Evolutionary conservation across 2,329 filamentous ascomycete genomes (phyloP).

Genomic region (Exophiala spinifera): DNA sequence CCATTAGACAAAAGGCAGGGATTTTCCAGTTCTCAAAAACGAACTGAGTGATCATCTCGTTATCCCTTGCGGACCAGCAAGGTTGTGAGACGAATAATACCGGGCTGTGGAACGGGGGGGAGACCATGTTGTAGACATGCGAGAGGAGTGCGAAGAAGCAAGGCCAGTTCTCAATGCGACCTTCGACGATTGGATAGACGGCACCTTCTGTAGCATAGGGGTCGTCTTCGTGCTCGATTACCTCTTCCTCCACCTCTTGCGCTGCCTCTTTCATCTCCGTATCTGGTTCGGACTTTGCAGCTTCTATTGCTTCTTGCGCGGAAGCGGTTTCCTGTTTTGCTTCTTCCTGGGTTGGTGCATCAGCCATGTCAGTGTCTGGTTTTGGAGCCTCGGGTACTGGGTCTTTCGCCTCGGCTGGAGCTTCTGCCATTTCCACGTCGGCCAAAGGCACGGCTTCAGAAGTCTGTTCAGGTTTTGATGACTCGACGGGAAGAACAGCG

Average conservation of each 20-base stretch:
- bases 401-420: conserved; percentile 30
- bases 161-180: conserved; percentile 83
- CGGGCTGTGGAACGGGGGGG: conserved; percentile 89
- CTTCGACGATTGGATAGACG: conserved; percentile 78
- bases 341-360: neutral
- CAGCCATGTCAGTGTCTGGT: neutral
- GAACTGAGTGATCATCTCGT: conserved; percentile 85
- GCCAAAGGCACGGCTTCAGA: conserved; percentile 23
- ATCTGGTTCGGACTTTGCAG: conserved; percentile 9
- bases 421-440: conserved; percentile 48
- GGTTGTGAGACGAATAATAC: conserved; percentile 88
- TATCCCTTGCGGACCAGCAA: conserved; percentile 83
- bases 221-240: conserved; percentile 71
- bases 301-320: conserved; percentile 25
- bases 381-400: conserved; percentile 13
- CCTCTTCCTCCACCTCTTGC: conserved; percentile 42
- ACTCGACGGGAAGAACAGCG: neutral
- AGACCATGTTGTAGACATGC: conserved; percentile 84
- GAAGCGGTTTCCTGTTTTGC: conserved; percentile 37
- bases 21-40: conserved; percentile 97
- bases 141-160: conserved; percentile 92
- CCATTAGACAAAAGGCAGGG: conserved; percentile 84
- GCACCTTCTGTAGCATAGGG: conserved; percentile 83
- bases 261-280: conserved; percentile 22
- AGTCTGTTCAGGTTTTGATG: conserved; percentile 37